Conservation (phyloP, 441 rosid species). For the Populus hybrid region DNA sequence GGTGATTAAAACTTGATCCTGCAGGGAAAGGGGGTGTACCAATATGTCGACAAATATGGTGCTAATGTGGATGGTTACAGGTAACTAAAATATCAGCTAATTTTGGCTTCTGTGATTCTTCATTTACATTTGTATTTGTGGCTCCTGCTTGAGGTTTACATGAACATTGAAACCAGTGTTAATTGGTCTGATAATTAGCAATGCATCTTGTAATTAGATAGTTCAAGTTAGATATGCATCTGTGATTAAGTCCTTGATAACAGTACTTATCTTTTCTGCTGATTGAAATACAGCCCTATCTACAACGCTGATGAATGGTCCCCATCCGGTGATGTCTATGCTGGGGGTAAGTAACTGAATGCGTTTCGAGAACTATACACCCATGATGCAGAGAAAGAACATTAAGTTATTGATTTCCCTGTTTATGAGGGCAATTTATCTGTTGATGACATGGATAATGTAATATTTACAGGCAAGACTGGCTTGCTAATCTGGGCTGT, state of each 20-base stretch:
- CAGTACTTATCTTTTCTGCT: background rate
- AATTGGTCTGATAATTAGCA: background rate
- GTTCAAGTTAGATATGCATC: background rate
- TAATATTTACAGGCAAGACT: slow-evolving; percentile 9
- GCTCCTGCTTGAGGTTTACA: background rate
- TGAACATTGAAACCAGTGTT: background rate
- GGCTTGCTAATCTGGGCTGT: too few species aligned
- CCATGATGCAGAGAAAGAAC: background rate
- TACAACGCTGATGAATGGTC: slow-evolving; percentile 72
- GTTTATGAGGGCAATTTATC: background rate
- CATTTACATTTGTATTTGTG: background rate
- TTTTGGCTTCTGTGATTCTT: background rate
- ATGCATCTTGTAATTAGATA: background rate
- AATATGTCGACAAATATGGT: slow-evolving; percentile 88
- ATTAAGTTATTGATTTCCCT: background rate
- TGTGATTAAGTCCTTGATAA: background rate
- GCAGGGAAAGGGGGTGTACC: slow-evolving; percentile 98
- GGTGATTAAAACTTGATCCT: background rate
- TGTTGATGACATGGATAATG: background rate
- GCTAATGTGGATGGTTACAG: slow-evolving; percentile 98
- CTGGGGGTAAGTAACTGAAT: slow-evolving; percentile 47
- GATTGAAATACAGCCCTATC: slow-evolving; percentile 58
- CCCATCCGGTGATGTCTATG: slow-evolving; percentile 73
- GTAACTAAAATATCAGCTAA: slow-evolving; percentile 20
- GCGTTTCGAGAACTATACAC: background rate